These are phyloP conservation scores for Dianthus caryophyllus DNA, from an alignment of 148 eudicot genomes.

Conservation along the genomic window DNA sequence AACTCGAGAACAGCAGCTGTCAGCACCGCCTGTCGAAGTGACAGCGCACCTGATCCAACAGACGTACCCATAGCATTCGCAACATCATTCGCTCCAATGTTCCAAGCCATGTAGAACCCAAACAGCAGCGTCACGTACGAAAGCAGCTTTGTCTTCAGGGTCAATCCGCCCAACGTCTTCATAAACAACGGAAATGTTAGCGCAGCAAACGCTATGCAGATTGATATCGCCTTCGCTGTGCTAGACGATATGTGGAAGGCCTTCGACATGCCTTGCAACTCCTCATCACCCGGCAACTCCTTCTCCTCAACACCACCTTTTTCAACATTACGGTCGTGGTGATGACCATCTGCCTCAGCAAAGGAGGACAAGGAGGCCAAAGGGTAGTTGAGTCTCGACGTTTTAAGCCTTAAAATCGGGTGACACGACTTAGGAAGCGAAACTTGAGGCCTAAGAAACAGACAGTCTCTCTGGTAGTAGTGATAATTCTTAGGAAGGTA, in stretches of 20 bases:
- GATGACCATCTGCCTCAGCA: slow-evolving; percentile 53
- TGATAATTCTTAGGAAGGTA: slow-evolving; percentile 32
- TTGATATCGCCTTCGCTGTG: slow-evolving; percentile 64
- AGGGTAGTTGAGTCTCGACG: slow-evolving; percentile 37
- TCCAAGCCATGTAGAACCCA: slow-evolving; percentile 98
- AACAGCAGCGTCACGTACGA: slow-evolving; percentile 66
- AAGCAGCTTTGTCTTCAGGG: slow-evolving; percentile 53
- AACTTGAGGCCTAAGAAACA: slow-evolving; percentile 32
- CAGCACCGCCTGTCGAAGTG: slow-evolving; percentile 75
- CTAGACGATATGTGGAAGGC: slow-evolving; percentile 73
- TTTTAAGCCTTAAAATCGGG: slow-evolving; percentile 37
- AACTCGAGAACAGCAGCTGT: slow-evolving; percentile 86
- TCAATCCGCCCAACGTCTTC: slow-evolving; percentile 59
- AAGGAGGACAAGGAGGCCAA: slow-evolving; percentile 65
- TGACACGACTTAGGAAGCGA: slow-evolving; percentile 27
- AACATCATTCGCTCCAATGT: slow-evolving; percentile 93
- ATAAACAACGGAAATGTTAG: slow-evolving; percentile 66
- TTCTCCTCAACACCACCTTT: slow-evolving; percentile 19
- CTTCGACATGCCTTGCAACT: slow-evolving; percentile 69
- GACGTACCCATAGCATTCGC: slow-evolving; percentile 99
- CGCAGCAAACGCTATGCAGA: slow-evolving; percentile 81
- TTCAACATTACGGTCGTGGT: slow-evolving; percentile 14
- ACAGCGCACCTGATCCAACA: slow-evolving; percentile 89
- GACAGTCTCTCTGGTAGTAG: slow-evolving; percentile 23
- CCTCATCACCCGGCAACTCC: slow-evolving; percentile 22